phyloP scores from a whole-genome alignment of 169 alveolate genomes.

The Plasmodium gallinaceum region DNA sequence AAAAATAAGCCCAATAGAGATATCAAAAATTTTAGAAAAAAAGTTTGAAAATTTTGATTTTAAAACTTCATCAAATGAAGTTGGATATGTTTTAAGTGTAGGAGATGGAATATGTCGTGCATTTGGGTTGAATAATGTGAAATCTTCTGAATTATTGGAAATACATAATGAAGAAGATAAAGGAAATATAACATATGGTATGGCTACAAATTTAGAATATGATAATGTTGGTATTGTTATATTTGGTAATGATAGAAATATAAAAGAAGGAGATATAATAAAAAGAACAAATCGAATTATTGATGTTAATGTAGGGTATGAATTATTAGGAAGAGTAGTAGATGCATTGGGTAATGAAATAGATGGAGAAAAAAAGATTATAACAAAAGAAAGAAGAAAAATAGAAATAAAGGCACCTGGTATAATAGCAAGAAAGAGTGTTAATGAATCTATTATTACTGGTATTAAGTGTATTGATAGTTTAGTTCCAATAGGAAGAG shows the following conservation, averaged over 20 bases:
- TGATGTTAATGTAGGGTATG: constrained; percentile 97
- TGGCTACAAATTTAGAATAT: constrained; percentile 98
- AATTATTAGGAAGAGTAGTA: constrained; percentile 97
- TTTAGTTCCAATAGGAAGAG: constrained; percentile 98
- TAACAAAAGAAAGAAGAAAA: constrained; percentile 91
- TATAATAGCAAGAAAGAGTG: constrained; percentile 96
- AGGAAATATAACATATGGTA: constrained; percentile 91
- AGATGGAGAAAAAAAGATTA: constrained; percentile 95
- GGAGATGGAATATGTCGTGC: constrained; percentile 99
- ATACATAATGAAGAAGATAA: constrained; percentile 84
- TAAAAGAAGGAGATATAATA: constrained; percentile 96
- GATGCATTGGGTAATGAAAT: constrained; percentile 98
- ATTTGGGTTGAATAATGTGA: constrained; percentile 94
- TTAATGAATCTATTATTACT: constrained; percentile 97
- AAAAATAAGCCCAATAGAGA: constrained; percentile 89
- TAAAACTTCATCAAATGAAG: constrained; percentile 86
- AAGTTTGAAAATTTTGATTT: constrained; percentile 87
- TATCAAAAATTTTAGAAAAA: constrained; percentile 87
- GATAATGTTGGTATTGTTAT: constrained; percentile 98
- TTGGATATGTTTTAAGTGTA: constrained; percentile 96
- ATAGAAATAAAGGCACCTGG: constrained; percentile 99
- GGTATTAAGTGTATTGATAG: constrained; percentile 98
- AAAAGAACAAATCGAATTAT: constrained; percentile 96
- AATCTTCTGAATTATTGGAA: constrained; percentile 97
- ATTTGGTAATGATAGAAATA: constrained; percentile 96